phyloP scores from a whole-genome alignment of 768 basidiomycete genomes.

The Psilocybe tampanensis region DNA sequence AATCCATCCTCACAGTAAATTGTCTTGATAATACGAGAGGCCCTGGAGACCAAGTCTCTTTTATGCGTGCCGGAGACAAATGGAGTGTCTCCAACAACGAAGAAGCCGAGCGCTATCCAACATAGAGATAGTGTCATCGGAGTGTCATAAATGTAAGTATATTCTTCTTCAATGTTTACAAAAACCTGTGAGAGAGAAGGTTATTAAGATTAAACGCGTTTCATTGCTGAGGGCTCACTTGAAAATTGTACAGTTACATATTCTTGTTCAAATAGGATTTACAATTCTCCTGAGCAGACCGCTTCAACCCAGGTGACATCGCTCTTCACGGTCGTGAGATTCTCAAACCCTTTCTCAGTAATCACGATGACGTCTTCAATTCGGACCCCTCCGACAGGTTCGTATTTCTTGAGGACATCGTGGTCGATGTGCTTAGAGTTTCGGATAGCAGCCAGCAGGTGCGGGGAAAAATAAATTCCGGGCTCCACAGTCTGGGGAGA shows the following conservation, averaged over 20 bases:
- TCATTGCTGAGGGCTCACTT: not conserved
- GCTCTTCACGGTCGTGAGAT: conserved; percentile 83
- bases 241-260: not conserved
- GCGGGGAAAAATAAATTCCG: conserved; percentile 84
- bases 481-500: conserved; percentile 81
- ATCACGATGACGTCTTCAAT: conserved; percentile 94
- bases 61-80: not conserved
- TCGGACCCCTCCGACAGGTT: conserved; percentile 85
- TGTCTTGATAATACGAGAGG: not conserved
- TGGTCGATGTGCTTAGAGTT: conserved; percentile 70
- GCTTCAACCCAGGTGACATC: conserved; percentile 83
- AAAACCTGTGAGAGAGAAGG: too few relatives aligned
- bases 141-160: too few relatives aligned
- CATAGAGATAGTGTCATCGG: too few relatives aligned
- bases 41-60: not conserved
- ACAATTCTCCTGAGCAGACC: conserved; percentile 70
- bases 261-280: conserved; percentile 4
- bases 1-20: not conserved
- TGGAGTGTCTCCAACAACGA: too few relatives aligned
- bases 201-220: not conserved
- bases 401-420: conserved; percentile 69
- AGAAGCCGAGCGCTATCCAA: too few relatives aligned
- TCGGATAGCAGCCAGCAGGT: conserved; percentile 67
- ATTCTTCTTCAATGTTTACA: too few relatives aligned
- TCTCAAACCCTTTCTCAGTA: conserved; percentile 73